These are phyloP conservation scores for Triticum urartu DNA, from an alignment of 176 grass and related monocot species.

Conservation along the genomic window DNA sequence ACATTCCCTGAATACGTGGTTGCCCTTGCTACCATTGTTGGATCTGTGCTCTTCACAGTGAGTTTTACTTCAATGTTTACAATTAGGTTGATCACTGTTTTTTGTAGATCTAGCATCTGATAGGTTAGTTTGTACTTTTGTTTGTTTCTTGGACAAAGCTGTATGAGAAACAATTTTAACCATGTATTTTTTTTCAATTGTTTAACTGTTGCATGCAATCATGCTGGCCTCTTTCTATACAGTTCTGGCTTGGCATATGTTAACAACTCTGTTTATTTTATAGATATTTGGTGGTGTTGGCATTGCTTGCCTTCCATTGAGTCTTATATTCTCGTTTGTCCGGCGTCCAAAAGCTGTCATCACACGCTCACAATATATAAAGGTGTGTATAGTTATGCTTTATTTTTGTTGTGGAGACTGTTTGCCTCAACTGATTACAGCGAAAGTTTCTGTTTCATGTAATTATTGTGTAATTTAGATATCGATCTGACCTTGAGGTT, in stretches of 20 bases:
- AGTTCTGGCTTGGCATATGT: not conserved
- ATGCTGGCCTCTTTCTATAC: not conserved
- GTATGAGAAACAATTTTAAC: not conserved
- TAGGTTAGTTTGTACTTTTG: not conserved
- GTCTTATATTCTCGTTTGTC: constrained; percentile 87
- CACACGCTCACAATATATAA: constrained; percentile 99
- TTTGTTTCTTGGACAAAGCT: not conserved
- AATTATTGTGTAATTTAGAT: not conserved
- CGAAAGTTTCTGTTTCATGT: not conserved
- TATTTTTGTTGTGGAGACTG: constrained; percentile 1
- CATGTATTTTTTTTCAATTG: not conserved
- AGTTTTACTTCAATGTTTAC: constrained; percentile 26
- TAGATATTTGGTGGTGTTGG: constrained; percentile 99
- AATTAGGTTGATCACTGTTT: not conserved
- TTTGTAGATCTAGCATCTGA: not conserved
- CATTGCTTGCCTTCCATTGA: constrained; percentile 92
- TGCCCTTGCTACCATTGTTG: constrained; percentile 92
- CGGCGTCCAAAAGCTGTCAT: constrained; percentile 97
- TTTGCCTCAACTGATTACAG: constrained; percentile 22
- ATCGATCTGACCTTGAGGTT: not conserved
- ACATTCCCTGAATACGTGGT: constrained; percentile 98
- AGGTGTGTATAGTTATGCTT: constrained; percentile 48
- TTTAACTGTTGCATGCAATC: not conserved
- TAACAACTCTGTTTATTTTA: constrained; percentile 28
- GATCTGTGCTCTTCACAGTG: constrained; percentile 96